Conservation (phyloP, 2,329 filamentous ascomycete species). For the Corinectria fuckeliana region DNA sequence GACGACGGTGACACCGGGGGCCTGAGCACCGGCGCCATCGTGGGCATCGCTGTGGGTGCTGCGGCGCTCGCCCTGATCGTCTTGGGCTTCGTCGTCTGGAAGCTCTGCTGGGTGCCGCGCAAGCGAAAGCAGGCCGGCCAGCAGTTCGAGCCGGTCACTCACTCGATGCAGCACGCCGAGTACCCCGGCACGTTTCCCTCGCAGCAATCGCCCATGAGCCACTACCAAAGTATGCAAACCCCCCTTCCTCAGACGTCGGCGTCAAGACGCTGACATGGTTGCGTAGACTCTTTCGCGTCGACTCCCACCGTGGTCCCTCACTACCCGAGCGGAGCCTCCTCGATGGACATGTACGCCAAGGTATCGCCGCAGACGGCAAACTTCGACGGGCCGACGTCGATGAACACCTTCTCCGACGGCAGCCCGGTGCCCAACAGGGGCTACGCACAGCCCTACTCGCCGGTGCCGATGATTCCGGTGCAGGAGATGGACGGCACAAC, state of each 20-base stretch:
- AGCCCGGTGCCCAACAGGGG: constrained; percentile 1
- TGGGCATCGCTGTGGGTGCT: constrained; percentile 31
- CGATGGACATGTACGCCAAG: constrained; percentile 29
- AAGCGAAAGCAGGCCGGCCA: constrained; percentile 25
- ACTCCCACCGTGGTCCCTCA: constrained; percentile 20
- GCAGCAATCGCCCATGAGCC: constrained; percentile 30
- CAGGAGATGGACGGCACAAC: constrained; percentile 35
- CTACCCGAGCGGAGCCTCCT: constrained; percentile 25
- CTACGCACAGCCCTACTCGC: constrained; percentile 25
- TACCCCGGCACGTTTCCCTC: constrained; percentile 15
- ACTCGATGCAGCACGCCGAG: constrained; percentile 3
- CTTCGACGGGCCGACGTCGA: constrained; percentile 25
- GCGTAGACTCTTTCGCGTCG: constrained; percentile 22
- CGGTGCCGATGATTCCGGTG: constrained; percentile 23
- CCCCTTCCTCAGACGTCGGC: neutral
- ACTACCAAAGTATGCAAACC: constrained; percentile 31
- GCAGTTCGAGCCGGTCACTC: constrained; percentile 13
- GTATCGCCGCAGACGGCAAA: constrained; percentile 25
- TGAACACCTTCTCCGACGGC: constrained; percentile 27
- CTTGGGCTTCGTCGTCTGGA: constrained; percentile 25
- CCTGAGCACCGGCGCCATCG: constrained; percentile 29
- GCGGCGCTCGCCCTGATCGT: constrained; percentile 20
- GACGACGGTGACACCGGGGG: constrained; percentile 5
- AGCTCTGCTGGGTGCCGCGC: constrained; percentile 33
- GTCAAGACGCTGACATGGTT: constrained; percentile 13